Evolutionary conservation across 2,329 filamentous ascomycete genomes (phyloP), one percentile per base, ranked within the genome.

Genomic region (Colletotrichum costaricense): DNA sequence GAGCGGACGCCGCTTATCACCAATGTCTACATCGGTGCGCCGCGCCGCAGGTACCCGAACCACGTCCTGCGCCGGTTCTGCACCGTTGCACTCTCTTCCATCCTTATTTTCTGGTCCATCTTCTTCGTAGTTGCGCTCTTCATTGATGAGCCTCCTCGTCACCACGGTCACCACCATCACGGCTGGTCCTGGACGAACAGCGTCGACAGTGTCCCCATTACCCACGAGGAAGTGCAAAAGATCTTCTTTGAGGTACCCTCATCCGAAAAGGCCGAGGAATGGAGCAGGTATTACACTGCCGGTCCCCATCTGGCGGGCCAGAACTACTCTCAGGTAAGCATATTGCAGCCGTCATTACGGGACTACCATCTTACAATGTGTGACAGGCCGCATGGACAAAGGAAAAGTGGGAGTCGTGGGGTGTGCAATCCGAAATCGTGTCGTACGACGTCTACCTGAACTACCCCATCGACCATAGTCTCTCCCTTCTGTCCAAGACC

Each of bases 401-500:
- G 76, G 88, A 94, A 71, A 90, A 88, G 76, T 94, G 94, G 93
- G 86, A 91, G 76, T 88, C 92, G 77, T 93, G 93, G 84, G 93
- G 93, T 9, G 83, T 95, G 72, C 78, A 90, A 71, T 86, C 90
- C 2, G 83, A 86, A 16, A 91, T 96, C 69, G 88, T 90, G 5
- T 83, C 92, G 2, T 97, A 96, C 79, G 93, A 95, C 73, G 88
- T 92, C 46, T 95, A 94, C 76, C 86, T 95, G 78, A 96, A 95
- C 81, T 95, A 94, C 76, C 94, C 94, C 5, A 82, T 91, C 8
- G 92, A 91, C 65, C 93, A 95, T 78, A 88, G 92, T 30, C 84
- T 96, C 70, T 91, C 91, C 12, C 82, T 95, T 35, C 83, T 95
- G 64, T 85, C 90, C 78, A 89, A 86, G 76, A 75, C 80, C 30